These are phyloP conservation scores for Chaetomium sp. DNA, from an alignment of 2,329 filamentous ascomycete species.

Conservation along the genomic window DNA sequence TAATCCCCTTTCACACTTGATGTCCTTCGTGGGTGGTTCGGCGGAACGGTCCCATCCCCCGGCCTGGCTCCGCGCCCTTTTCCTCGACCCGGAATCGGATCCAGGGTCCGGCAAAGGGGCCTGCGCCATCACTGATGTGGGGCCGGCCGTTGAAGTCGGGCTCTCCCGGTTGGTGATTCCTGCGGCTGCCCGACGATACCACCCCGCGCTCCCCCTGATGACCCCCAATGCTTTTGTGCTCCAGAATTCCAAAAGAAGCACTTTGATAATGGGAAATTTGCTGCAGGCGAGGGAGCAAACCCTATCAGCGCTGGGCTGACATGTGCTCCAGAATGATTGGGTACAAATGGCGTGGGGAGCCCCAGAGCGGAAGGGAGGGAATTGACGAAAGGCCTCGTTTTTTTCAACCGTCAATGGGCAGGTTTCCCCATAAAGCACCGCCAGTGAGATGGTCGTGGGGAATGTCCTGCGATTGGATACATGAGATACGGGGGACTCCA, in stretches of 20 bases:
- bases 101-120: neutral
- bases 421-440: too few species aligned
- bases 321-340: conserved; percentile 19
- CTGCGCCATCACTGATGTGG: conserved; percentile 10
- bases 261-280: neutral
- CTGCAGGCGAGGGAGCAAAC: neutral
- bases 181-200: neutral
- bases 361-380: conserved; percentile 8
- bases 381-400: neutral
- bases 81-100: conserved; percentile 6
- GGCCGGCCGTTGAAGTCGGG: conserved; percentile 1
- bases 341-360: neutral
- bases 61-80: conserved; percentile 14
- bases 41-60: conserved; percentile 9
- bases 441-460: too few species aligned
- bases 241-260: conserved; percentile 1
- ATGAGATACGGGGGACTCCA: neutral
- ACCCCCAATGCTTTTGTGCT: neutral
- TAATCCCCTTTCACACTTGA: conserved; percentile 10
- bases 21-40: conserved; percentile 20
- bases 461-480: too few species aligned
- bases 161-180: too few species aligned
- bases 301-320: conserved; percentile 14
- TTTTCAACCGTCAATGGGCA: neutral
- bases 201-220: neutral